Evolutionary conservation across 2,329 filamentous ascomycete genomes (phyloP).

Genomic region (Sarocladiaceae sp.): DNA sequence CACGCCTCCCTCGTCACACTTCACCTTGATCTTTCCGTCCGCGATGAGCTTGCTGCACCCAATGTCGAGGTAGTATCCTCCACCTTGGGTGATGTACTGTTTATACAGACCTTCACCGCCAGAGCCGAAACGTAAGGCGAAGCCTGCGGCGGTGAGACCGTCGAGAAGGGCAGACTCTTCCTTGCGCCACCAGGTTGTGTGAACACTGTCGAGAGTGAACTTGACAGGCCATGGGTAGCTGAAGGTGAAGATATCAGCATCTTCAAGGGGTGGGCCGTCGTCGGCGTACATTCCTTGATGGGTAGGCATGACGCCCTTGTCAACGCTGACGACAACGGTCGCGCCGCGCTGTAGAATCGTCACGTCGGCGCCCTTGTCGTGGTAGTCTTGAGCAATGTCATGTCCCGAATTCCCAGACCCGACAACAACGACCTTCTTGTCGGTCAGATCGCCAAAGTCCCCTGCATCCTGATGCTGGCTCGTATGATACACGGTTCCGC

Average conservation of each 20-base stretch:
- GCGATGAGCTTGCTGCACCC: slow-evolving; percentile 56
- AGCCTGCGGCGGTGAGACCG: slow-evolving; percentile 49
- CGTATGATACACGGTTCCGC: slow-evolving; percentile 42
- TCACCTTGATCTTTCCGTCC: slow-evolving; percentile 41
- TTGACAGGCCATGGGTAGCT: slow-evolving; percentile 45
- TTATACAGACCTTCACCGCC: slow-evolving; percentile 50
- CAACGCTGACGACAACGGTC: slow-evolving; percentile 47
- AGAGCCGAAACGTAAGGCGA: slow-evolving; percentile 52
- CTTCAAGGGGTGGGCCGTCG: slow-evolving; percentile 53
- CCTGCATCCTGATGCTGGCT: slow-evolving; percentile 33
- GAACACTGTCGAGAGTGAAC: slow-evolving; percentile 30
- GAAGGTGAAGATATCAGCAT: slow-evolving; percentile 55
- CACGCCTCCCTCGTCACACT: slow-evolving; percentile 23
- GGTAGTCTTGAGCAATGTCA: slow-evolving; percentile 63
- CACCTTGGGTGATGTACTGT: slow-evolving; percentile 59
- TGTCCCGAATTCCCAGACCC: slow-evolving; percentile 64
- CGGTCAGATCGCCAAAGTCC: slow-evolving; percentile 15
- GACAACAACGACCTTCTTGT: slow-evolving; percentile 58
- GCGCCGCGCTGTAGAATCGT: slow-evolving; percentile 62
- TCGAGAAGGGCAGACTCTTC: slow-evolving; percentile 32
- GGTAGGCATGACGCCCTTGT: slow-evolving; percentile 39
- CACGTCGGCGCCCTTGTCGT: slow-evolving; percentile 58
- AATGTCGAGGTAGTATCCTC: slow-evolving; percentile 66
- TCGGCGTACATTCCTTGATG: slow-evolving; percentile 46
- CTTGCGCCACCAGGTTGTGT: slow-evolving; percentile 9